A percentile compares a stretch with the other conserved stretches of the same genome.
phyloP scores from a whole-genome alignment of 306 rosid genomes.

The Citrullus colocynthis region DNA sequence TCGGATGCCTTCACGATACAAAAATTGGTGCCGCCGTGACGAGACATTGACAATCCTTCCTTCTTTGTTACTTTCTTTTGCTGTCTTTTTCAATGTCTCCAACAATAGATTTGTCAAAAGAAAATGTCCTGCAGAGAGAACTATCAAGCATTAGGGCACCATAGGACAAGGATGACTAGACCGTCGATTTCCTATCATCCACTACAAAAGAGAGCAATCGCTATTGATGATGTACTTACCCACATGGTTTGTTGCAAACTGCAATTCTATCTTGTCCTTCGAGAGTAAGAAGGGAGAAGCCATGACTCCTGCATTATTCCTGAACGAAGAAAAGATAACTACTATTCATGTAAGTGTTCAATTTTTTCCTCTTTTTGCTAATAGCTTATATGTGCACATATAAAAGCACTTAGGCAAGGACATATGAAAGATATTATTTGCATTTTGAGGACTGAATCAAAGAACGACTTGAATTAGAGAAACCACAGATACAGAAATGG shows the following conservation, averaged over 20 bases:
- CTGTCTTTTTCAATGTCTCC: conserved; percentile 61
- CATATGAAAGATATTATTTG: no score
- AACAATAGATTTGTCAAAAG: conserved; percentile 66
- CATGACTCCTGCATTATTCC: conserved; percentile 79
- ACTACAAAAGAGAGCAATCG: neutral
- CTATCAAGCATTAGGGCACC: neutral
- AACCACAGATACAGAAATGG: neutral
- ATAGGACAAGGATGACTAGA: neutral
- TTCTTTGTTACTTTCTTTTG: conserved; percentile 35
- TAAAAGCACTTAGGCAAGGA: neutral
- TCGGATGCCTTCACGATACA: conserved; percentile 50
- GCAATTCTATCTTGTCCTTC: conserved; percentile 60
- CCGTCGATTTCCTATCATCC: neutral
- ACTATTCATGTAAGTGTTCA: neutral
- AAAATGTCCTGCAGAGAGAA: conserved; percentile 53
- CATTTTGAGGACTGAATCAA: no score
- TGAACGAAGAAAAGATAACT: conserved; percentile 2
- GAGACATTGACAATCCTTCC: conserved; percentile 69
- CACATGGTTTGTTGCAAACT: conserved; percentile 70
- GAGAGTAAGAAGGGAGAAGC: conserved; percentile 59
- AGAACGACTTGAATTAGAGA: neutral
- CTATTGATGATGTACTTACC: conserved; percentile 26
- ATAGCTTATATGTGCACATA: neutral
- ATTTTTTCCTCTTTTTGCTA: neutral
- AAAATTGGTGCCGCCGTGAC: conserved; percentile 38